Conservation (phyloP, 2,329 filamentous ascomycete species). For the Fusarium sp. region DNA sequence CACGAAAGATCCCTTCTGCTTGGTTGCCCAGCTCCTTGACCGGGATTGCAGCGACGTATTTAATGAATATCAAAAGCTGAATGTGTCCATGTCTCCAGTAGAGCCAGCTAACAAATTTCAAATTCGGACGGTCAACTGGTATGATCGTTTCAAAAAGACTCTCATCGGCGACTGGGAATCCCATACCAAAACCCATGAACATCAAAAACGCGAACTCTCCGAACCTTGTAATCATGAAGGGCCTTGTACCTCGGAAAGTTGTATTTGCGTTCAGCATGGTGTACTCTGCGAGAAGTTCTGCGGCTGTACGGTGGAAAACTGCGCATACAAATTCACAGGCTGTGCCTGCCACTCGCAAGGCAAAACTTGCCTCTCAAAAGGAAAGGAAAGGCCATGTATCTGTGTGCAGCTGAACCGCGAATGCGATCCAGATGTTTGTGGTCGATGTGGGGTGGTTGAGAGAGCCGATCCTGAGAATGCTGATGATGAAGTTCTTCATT, state of each 20-base stretch:
- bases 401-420: constrained; percentile 79
- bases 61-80: constrained; percentile 40
- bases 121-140: constrained; percentile 61
- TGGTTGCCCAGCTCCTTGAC: constrained; percentile 59
- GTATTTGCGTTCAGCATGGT: constrained; percentile 68
- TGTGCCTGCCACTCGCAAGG: constrained; percentile 71
- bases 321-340: constrained; percentile 71
- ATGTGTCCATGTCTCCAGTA: constrained; percentile 38
- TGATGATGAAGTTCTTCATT: constrained; percentile 64
- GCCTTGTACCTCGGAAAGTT: constrained; percentile 68
- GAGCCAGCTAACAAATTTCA: constrained; percentile 45
- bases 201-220: constrained; percentile 65
- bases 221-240: constrained; percentile 77
- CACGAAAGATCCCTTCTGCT: constrained; percentile 56
- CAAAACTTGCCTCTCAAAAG: constrained; percentile 64
- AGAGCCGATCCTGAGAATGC: constrained; percentile 75
- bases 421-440: constrained; percentile 81
- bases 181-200: constrained; percentile 63
- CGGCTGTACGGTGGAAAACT: constrained; percentile 66
- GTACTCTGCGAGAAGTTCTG: constrained; percentile 80
- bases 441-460: constrained; percentile 73
- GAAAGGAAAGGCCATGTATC: constrained; percentile 70
- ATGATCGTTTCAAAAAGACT: constrained; percentile 65
- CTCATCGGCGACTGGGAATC: constrained; percentile 65
- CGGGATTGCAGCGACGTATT: constrained; percentile 64